Percentiles rank a stretch among this genome's conserved stretches.
phyloP scores from a whole-genome alignment of 306 rosid species.

The Casuarina equisetifolia region DNA sequence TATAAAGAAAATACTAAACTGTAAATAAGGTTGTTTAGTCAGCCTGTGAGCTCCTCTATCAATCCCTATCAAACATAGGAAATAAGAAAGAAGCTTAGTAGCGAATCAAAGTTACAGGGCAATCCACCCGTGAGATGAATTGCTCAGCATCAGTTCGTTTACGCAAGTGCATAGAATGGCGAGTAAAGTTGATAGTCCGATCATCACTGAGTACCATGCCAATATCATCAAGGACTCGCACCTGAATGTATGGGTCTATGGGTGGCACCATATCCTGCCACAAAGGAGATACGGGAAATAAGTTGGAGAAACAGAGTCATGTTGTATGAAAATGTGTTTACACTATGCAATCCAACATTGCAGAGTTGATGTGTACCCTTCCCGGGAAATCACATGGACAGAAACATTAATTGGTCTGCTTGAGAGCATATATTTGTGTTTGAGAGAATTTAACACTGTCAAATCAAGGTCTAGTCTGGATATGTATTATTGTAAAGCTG shows the following conservation, averaged over 20 bases:
- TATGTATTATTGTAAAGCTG: conserved; percentile 65
- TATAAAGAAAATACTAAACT: neutral
- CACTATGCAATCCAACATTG: neutral
- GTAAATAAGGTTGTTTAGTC: conserved; percentile 16
- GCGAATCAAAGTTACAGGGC: conserved; percentile 4
- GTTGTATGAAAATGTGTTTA: conserved; percentile 2
- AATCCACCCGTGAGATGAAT: conserved; percentile 64
- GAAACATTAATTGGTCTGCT: neutral
- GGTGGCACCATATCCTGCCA: conserved; percentile 96
- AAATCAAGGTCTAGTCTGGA: conserved; percentile 57
- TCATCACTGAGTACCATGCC: conserved; percentile 78
- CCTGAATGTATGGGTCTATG: conserved; percentile 87
- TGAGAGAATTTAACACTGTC: conserved; percentile 64
- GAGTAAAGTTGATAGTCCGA: conserved; percentile 73
- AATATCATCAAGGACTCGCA: conserved; percentile 84
- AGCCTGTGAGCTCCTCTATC: conserved; percentile 85
- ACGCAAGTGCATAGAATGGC: conserved; percentile 83
- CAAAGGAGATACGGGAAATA: conserved; percentile 20
- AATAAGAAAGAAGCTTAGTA: conserved; percentile 16
- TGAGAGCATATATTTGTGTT: neutral
- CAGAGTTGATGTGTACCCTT: neutral
- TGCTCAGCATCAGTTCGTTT: conserved; percentile 92
- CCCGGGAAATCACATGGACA: neutral
- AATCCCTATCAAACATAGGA: conserved; percentile 56
- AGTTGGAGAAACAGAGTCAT: conserved; percentile 6